Conservation (phyloP, 1,284 basidiomycete genomes). For the Cryptococcus sp. region DNA sequence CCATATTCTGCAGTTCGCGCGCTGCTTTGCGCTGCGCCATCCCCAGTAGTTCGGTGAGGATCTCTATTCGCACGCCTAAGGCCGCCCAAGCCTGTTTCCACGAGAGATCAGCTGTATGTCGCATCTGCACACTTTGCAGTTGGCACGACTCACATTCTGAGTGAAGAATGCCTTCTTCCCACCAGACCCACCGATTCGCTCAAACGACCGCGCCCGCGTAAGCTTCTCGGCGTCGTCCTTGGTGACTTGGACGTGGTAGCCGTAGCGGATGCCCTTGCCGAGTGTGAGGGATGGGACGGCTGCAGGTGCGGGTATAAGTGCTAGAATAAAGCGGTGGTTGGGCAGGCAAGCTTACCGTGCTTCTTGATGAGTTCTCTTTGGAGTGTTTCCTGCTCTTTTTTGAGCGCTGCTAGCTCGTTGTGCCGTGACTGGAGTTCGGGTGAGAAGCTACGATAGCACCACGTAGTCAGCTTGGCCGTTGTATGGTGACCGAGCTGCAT, state of each 20-base stretch:
- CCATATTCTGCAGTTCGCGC: slow-evolving; percentile 63
- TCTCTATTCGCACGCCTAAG: slow-evolving; percentile 64
- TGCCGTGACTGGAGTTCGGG: slow-evolving; percentile 59
- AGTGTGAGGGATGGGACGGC: slow-evolving; percentile 68
- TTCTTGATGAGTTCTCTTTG: slow-evolving; percentile 36
- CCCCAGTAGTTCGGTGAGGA: slow-evolving; percentile 58
- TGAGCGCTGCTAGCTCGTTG: slow-evolving; percentile 28
- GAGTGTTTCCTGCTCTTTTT: slow-evolving; percentile 25
- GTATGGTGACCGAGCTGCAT: not conserved
- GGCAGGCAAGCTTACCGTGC: slow-evolving; percentile 54
- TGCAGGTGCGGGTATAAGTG: slow-evolving; percentile 45
- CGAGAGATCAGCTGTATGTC: not conserved
- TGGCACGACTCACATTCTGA: slow-evolving; percentile 56
- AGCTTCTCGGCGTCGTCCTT: slow-evolving; percentile 53
- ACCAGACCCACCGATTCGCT: slow-evolving; percentile 19
- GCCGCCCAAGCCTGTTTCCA: slow-evolving; percentile 66
- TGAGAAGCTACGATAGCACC: slow-evolving; percentile 60
- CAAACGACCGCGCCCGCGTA: slow-evolving; percentile 30
- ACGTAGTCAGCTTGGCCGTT: not conserved
- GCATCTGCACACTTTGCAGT: not conserved
- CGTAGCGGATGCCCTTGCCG: slow-evolving; percentile 62
- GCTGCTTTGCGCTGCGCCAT: slow-evolving; percentile 69
- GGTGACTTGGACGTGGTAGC: slow-evolving; percentile 64
- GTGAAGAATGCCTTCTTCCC: slow-evolving; percentile 59
- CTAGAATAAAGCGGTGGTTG: not conserved